These are phyloP conservation scores for Irpex sp. DNA, from an alignment of 1,284 basidiomycete genomes.

Conservation along the genomic window DNA sequence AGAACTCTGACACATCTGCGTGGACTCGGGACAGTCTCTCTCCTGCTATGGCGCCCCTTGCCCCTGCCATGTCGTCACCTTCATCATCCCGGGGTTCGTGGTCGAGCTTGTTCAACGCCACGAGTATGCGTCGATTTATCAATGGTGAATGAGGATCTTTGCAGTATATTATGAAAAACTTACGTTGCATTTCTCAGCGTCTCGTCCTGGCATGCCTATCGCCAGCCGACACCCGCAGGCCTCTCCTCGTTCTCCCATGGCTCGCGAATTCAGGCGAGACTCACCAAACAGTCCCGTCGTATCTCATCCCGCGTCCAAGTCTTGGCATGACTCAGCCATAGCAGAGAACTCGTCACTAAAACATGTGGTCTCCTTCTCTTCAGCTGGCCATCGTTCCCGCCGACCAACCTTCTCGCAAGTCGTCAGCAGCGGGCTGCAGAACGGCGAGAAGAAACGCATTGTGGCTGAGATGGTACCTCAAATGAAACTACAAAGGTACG, in stretches of 20 bases:
- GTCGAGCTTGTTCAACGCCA: conserved; percentile 69
- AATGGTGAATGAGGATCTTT: conserved; percentile 35
- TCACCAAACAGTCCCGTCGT: conserved; percentile 3
- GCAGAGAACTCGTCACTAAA: conserved; percentile 10
- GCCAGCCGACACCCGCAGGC: conserved; percentile 3
- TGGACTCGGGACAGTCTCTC: conserved; percentile 37
- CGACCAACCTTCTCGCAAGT: conserved; percentile 38
- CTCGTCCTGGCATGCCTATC: conserved; percentile 13
- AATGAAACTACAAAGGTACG: conserved; percentile 19
- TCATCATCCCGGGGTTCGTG: conserved; percentile 66
- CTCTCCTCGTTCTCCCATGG: conserved; percentile 3
- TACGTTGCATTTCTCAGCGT: background rate
- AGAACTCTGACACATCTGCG: conserved; percentile 30
- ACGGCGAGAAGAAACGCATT: conserved; percentile 33
- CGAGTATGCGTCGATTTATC: conserved; percentile 63
- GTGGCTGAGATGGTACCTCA: conserved; percentile 26
- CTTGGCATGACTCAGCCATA: conserved; percentile 47
- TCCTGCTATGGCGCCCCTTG: conserved; percentile 29
- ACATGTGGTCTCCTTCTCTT: conserved; percentile 37
- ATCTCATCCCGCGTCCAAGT: conserved; percentile 32
- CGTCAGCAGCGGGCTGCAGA: conserved; percentile 21
- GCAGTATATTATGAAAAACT: no score
- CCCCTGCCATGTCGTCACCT: conserved; percentile 38
- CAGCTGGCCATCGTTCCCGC: conserved; percentile 31
- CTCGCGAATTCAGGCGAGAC: conserved; percentile 4